A percentile compares a stretch with the other conserved stretches of the same genome.
These are phyloP conservation scores for Reticulascus tulasneorum DNA, from an alignment of 2,329 filamentous ascomycete genomes.

Conservation along the genomic window DNA sequence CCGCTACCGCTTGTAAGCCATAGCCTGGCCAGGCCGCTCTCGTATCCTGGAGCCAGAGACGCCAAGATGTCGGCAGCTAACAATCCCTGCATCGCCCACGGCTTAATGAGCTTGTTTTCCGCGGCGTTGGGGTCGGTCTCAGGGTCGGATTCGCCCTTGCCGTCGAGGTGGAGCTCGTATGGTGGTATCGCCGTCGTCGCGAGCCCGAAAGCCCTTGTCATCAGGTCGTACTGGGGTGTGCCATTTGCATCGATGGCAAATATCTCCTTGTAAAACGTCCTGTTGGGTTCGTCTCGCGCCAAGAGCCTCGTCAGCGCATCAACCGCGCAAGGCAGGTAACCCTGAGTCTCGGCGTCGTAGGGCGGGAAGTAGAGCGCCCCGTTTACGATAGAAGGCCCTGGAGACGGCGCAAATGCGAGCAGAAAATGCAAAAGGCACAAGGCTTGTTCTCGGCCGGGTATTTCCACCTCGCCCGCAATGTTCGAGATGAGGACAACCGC, in stretches of 20 bases:
- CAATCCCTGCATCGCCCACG: constrained; percentile 87
- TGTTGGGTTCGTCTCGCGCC: constrained; percentile 88
- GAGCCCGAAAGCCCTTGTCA: constrained; percentile 83
- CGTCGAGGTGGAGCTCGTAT: constrained; percentile 7
- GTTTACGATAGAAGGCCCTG: constrained; percentile 56
- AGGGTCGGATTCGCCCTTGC: too few relatives aligned
- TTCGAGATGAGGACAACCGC: constrained; percentile 86
- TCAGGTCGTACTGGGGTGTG: constrained; percentile 67
- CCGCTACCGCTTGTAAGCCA: constrained; percentile 85
- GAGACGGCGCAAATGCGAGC: constrained; percentile 80
- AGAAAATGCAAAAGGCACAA: constrained; percentile 84
- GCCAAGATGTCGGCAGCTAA: constrained; percentile 86
- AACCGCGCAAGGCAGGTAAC: constrained; percentile 84
- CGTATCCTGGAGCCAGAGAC: constrained; percentile 66
- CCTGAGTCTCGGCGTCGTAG: constrained; percentile 77
- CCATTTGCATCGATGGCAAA: constrained; percentile 69
- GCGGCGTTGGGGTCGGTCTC: constrained; percentile 23
- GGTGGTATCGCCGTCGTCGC: constrained; percentile 76
- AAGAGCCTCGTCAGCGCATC: constrained; percentile 89
- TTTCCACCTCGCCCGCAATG: constrained; percentile 71
- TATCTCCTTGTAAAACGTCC: constrained; percentile 76
- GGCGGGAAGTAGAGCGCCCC: constrained; percentile 67
- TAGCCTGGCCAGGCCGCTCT: constrained; percentile 65
- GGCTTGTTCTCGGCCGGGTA: constrained; percentile 84
- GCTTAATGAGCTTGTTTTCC: constrained; percentile 65